A percentile compares a stretch with the other conserved stretches of the same genome.
These are phyloP conservation scores for Ascomycota sp. DNA, from an alignment of 2,329 filamentous ascomycete species.

Conservation along the genomic window DNA sequence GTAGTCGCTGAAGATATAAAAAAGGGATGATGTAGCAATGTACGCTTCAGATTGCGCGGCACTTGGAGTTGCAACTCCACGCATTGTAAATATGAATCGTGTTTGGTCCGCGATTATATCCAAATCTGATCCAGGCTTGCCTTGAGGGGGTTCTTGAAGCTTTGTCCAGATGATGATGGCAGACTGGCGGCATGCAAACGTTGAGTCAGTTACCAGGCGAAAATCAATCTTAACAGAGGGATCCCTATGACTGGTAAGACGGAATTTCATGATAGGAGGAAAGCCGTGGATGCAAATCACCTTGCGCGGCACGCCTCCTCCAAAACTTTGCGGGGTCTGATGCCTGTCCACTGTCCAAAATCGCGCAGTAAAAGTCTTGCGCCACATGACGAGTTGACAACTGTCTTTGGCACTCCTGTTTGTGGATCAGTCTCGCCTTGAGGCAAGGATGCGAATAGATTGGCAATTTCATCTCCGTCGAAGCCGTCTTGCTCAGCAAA, in stretches of 20 bases:
- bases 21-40: constrained; percentile 60
- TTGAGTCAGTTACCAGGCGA: constrained; percentile 45
- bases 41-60: constrained; percentile 68
- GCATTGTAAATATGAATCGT: constrained; percentile 50
- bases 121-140: constrained; percentile 15
- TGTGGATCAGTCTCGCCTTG: constrained; percentile 33
- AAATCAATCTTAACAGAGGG: constrained; percentile 43
- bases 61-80: constrained; percentile 48
- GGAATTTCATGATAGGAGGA: not conserved
- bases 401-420: constrained; percentile 34
- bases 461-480: constrained; percentile 19
- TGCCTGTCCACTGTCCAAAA: constrained; percentile 62
- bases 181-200: constrained; percentile 54
- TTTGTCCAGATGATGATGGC: constrained; percentile 63
- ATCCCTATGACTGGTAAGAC: constrained; percentile 29
- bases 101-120: constrained; percentile 23
- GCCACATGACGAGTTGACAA: constrained; percentile 28
- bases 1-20: constrained; percentile 55
- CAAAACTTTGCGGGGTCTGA: constrained; percentile 52
- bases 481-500: constrained; percentile 32
- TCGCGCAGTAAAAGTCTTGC: constrained; percentile 44
- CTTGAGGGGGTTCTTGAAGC: constrained; percentile 29
- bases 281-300: constrained; percentile 17
- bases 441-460: constrained; percentile 36
- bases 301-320: constrained; percentile 75